Evolutionary conservation across 805 yeast genomes (phyloP).

Genomic region (Jamesozyma piceae): DNA sequence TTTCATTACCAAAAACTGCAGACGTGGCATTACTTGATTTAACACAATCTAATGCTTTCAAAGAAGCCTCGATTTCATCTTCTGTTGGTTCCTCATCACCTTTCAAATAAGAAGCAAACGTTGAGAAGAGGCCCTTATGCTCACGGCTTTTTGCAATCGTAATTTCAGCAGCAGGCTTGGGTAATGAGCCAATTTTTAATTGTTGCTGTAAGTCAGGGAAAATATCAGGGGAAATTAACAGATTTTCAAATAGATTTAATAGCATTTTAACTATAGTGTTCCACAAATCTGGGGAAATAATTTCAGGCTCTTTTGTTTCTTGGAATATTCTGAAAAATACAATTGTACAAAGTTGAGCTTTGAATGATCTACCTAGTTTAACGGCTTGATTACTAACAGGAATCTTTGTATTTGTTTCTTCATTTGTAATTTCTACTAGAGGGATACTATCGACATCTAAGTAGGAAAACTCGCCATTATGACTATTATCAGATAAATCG

Average conservation of each 20-base stretch:
- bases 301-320: slow-evolving; percentile 42
- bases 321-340: slow-evolving; percentile 72
- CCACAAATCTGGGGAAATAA: slow-evolving; percentile 43
- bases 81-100: slow-evolving; percentile 95
- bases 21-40: slow-evolving; percentile 53
- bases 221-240: slow-evolving; percentile 56
- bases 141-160: slow-evolving; percentile 55
- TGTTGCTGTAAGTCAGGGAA: slow-evolving; percentile 57
- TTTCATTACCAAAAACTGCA: slow-evolving; percentile 43
- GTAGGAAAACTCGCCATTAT: background rate
- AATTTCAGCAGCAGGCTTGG: slow-evolving; percentile 57
- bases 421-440: slow-evolving; percentile 36
- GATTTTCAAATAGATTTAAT: slow-evolving; percentile 58
- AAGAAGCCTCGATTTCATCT: slow-evolving; percentile 80
- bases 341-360: slow-evolving; percentile 82
- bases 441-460: slow-evolving; percentile 30
- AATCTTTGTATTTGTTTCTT: slow-evolving; percentile 44
- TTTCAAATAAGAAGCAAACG: slow-evolving; percentile 85
- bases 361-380: slow-evolving; percentile 79
- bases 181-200: slow-evolving; percentile 43
- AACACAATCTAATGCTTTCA: slow-evolving; percentile 76
- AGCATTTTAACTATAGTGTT: slow-evolving; percentile 47
- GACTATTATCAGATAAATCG: slow-evolving; percentile 5
- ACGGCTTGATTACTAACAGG: slow-evolving; percentile 77
- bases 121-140: slow-evolving; percentile 74